Evolutionary conservation across 2,329 filamentous ascomycete species (phyloP).

Genomic region (Fusarium bactridioides): DNA sequence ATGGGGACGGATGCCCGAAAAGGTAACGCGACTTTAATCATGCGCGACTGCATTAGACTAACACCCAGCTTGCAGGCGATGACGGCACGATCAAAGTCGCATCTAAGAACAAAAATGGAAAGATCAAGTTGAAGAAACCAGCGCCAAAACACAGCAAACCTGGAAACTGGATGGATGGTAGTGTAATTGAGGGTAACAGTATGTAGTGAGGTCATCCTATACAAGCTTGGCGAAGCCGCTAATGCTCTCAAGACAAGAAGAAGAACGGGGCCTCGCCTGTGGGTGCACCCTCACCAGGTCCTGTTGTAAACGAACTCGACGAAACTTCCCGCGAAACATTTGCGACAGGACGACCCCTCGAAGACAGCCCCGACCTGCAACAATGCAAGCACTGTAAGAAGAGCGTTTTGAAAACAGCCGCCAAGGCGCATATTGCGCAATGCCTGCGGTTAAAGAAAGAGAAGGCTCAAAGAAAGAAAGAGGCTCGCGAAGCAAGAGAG

Average conservation of each 20-base stretch:
- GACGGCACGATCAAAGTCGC: constrained; percentile 70
- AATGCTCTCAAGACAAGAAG: constrained; percentile 60
- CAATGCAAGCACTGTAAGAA: constrained; percentile 96
- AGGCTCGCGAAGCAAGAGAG: constrained; percentile 74
- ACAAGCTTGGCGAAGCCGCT: constrained; percentile 1
- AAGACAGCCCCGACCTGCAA: constrained; percentile 80
- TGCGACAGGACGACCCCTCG: constrained; percentile 79
- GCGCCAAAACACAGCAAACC: constrained; percentile 70
- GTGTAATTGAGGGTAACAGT: constrained; percentile 69
- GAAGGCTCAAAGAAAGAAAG: constrained; percentile 79
- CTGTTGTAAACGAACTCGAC: constrained; percentile 74
- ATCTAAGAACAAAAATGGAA: constrained; percentile 64
- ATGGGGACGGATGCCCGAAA: constrained; percentile 43
- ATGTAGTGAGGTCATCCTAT: constrained; percentile 36
- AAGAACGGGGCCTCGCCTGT: constrained; percentile 54
- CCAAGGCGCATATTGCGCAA: constrained; percentile 80
- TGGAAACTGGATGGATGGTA: constrained; percentile 77
- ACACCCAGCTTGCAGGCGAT: constrained; percentile 51
- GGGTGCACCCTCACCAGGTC: constrained; percentile 58
- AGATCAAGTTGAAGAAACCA: constrained; percentile 70
- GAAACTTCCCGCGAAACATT: constrained; percentile 81
- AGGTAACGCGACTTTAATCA: constrained; percentile 38
- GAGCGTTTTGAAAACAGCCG: constrained; percentile 77
- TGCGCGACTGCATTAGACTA: constrained; percentile 26
- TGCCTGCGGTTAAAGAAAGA: constrained; percentile 87